Percentiles rank a stretch among this genome's conserved stretches.
Evolutionary conservation across 2,329 filamentous ascomycete genomes (phyloP).

Genomic region (Xylaria arbuscula): DNA sequence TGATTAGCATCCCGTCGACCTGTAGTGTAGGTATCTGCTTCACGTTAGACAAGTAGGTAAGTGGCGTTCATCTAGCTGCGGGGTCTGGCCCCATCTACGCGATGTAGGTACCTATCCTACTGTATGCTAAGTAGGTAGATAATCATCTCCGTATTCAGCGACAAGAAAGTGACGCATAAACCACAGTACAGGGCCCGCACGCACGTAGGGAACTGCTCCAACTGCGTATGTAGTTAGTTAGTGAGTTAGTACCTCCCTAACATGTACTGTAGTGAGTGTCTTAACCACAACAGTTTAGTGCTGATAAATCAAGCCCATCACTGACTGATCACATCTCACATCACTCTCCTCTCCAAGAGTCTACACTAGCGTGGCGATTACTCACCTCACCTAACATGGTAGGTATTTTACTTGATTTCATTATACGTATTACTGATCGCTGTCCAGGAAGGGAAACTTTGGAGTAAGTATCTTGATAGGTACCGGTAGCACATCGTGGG

Average conservation of each 20-base stretch:
- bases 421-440: neutral
- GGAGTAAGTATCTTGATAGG: neutral
- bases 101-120: neutral
- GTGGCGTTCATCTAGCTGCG: neutral
- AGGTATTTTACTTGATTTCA: neutral
- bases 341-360: neutral
- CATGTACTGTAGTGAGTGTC: too few species aligned
- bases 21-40: too few species aligned
- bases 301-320: slow-evolving; percentile 10
- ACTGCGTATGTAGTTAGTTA: neutral
- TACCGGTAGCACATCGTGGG: neutral
- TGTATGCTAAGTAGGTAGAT: too few species aligned
- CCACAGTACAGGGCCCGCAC: neutral
- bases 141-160: too few species aligned
- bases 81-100: neutral
- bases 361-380: slow-evolving; percentile 5
- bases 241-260: too few species aligned
- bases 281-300: neutral
- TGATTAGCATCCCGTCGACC: too few species aligned
- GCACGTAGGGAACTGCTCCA: slow-evolving; percentile 1
- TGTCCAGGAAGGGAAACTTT: neutral
- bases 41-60: neutral
- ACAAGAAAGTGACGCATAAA: neutral
- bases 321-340: slow-evolving; percentile 13
- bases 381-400: neutral